phyloP scores from a whole-genome alignment of 805 yeast species.

The Yamadazyma scolyti region DNA sequence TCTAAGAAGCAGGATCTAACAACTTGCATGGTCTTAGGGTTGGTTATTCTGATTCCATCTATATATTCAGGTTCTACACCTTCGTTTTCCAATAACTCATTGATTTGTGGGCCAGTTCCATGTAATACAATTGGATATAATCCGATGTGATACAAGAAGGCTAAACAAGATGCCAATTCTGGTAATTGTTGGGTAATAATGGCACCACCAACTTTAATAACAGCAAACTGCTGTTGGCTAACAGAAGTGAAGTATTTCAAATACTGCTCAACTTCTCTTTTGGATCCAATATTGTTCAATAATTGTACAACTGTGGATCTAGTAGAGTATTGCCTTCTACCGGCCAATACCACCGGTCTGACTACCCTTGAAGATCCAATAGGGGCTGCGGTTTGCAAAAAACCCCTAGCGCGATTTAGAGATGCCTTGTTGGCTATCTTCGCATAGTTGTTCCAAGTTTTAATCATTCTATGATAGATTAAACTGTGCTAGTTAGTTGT shows the following conservation, averaged over 20 bases:
- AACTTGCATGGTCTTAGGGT: slow-evolving; percentile 90
- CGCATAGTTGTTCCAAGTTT: slow-evolving; percentile 1
- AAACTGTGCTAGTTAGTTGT: slow-evolving; percentile 6
- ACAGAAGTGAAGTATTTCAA: slow-evolving; percentile 95
- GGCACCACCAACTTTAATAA: slow-evolving; percentile 98
- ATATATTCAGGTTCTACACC: slow-evolving; percentile 95
- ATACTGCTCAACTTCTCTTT: slow-evolving; percentile 97
- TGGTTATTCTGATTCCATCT: slow-evolving; percentile 96
- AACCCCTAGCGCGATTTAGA: too few species aligned
- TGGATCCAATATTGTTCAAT: slow-evolving; percentile 93
- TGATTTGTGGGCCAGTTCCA: slow-evolving; percentile 99
- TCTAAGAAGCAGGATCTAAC: slow-evolving; percentile 94
- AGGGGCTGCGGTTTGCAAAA: background rate
- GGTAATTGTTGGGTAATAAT: slow-evolving; percentile 92
- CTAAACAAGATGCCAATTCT: slow-evolving; percentile 91
- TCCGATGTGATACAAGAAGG: slow-evolving; percentile 96
- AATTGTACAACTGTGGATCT: slow-evolving; percentile 95
- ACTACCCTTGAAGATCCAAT: background rate
- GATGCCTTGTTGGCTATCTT: too few species aligned
- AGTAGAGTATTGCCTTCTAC: slow-evolving; percentile 53
- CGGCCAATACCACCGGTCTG: too few species aligned
- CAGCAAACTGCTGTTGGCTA: slow-evolving; percentile 95
- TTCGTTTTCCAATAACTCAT: slow-evolving; percentile 85
- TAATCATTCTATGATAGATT: slow-evolving; percentile 2
- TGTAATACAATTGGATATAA: slow-evolving; percentile 94